Evolutionary conservation across 768 basidiomycete genomes (phyloP), one percentile per base, ranked within the genome.

Genomic region (Naganishia vishniacii): DNA sequence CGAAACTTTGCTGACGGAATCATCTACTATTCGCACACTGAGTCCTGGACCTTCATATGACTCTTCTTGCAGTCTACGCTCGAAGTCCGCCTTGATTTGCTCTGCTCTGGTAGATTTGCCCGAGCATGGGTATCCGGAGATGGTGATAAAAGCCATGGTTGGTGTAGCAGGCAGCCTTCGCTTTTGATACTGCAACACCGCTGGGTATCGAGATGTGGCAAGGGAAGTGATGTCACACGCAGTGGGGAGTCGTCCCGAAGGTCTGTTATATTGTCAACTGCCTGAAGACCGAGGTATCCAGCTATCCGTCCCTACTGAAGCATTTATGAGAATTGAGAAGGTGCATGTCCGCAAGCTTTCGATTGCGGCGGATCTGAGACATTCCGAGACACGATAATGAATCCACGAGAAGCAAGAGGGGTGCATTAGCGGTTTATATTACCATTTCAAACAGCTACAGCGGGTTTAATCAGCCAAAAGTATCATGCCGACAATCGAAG

Each of bases 81-180:
- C 80, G 51, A 97, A 80, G 69, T 83, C 80, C 5, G 72, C 70
- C 59, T 81, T 80, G 48, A 99, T 81, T 73, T 91, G 84, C 0
- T 73, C 65, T 1, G 86, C 87, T 37, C 91, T 80, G n/a, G 75
- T 80, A 0, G 88, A 83, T 79, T 99, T 99, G 62, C 94, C 93
- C 44, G 88, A 86, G 68, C 82, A 85, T 0, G 94, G 94, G 78
- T 82, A 93, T 16, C 94, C 94, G 29, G 88, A 83, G 42, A 98
- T 80, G 1, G 91, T 94, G 69, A 99, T 80, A 44, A 95, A 82
- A n/a, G 94, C 91, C 94, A 97, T 95, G 58, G 53, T 25, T n/a
- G 23, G 7, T 40, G 32, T 31, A 11, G 18, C 26, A n/a, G n/a
- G n/a, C n/a, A n/a, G n/a, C n/a, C n/a, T n/a, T n/a, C 45, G 13